Evolutionary conservation across 352 stramenopile genomes (phyloP).

Genomic region (Phytophthora uliginosa): DNA sequence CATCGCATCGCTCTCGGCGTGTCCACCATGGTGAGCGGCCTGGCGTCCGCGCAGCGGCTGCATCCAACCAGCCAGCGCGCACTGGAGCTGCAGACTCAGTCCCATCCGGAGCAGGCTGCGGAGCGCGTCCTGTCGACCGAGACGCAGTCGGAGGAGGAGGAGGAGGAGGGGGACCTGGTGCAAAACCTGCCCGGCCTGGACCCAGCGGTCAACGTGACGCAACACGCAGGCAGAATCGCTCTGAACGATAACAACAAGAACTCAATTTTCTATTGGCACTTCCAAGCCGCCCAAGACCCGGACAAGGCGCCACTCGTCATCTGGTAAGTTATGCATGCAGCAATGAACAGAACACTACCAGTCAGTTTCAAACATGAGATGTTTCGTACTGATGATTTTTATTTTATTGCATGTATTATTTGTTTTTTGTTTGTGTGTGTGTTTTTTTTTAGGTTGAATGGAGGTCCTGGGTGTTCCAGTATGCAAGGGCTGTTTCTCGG

Average conservation of each 20-base stretch:
- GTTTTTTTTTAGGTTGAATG: conserved; percentile 67
- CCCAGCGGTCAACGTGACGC: conserved; percentile 57
- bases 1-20: neutral
- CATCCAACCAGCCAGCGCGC: conserved; percentile 24
- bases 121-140: conserved; percentile 11
- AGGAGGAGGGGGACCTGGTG: conserved; percentile 50
- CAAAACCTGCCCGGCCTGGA: conserved; percentile 62
- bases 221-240: conserved; percentile 73
- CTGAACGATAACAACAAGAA: conserved; percentile 61
- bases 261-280: conserved; percentile 88
- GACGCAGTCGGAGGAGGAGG: conserved; percentile 8
- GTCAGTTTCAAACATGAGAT: too few species aligned
- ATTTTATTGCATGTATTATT: neutral
- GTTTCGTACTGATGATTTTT: too few species aligned
- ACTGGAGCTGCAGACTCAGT: conserved; percentile 2
- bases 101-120: neutral
- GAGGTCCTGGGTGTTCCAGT: conserved; percentile 85
- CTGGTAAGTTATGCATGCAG: conserved; percentile 45
- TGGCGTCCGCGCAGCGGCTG: conserved; percentile 40
- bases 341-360: neutral
- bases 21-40: conserved; percentile 6
- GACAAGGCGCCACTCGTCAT: conserved; percentile 73
- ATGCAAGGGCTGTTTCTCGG: conserved; percentile 84
- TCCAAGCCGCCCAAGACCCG: conserved; percentile 54
- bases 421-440: too few species aligned